These are phyloP conservation scores for Dryas drummondii DNA, from an alignment of 306 rosid species.

Conservation along the genomic window DNA sequence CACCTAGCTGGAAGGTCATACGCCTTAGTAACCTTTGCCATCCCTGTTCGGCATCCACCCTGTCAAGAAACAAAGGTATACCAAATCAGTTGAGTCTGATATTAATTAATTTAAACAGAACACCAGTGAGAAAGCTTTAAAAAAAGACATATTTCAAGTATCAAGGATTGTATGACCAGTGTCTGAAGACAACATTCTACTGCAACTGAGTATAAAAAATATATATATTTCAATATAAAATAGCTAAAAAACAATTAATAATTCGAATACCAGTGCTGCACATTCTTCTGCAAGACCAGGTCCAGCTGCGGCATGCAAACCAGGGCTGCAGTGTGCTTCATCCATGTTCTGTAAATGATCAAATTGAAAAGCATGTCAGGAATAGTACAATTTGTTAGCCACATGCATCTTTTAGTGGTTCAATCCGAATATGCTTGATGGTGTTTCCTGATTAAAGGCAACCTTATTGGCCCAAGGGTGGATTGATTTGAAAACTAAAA, in stretches of 20 bases:
- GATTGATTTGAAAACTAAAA: conserved; percentile 14
- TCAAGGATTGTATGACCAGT: background rate
- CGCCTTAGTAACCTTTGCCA: conserved; percentile 92
- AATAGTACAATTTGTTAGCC: conserved; percentile 17
- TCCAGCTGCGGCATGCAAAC: conserved; percentile 96
- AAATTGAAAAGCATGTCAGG: conserved; percentile 25
- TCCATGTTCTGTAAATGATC: conserved; percentile 70
- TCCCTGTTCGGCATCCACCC: conserved; percentile 99
- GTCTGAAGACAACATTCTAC: conserved; percentile 16
- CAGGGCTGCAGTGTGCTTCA: conserved; percentile 96
- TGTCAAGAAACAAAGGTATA: conserved; percentile 41
- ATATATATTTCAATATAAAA: conserved; percentile 9
- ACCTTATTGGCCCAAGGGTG: conserved; percentile 10
- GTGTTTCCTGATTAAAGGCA: conserved; percentile 17
- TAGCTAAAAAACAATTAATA: conserved; percentile 8
- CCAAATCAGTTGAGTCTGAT: conserved; percentile 24
- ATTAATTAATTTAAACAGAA: conserved; percentile 24
- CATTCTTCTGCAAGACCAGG: conserved; percentile 98
- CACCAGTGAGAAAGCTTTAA: background rate
- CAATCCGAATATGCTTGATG: conserved; percentile 21
- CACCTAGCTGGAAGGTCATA: conserved; percentile 99
- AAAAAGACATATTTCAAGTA: background rate
- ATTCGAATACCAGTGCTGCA: conserved; percentile 64
- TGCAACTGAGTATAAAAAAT: conserved; percentile 4
- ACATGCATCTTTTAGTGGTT: conserved; percentile 10